A percentile compares a stretch with the other conserved stretches of the same genome.
These are phyloP conservation scores for Trichoderma sp. DNA, from an alignment of 2,329 filamentous ascomycete species.

Conservation along the genomic window DNA sequence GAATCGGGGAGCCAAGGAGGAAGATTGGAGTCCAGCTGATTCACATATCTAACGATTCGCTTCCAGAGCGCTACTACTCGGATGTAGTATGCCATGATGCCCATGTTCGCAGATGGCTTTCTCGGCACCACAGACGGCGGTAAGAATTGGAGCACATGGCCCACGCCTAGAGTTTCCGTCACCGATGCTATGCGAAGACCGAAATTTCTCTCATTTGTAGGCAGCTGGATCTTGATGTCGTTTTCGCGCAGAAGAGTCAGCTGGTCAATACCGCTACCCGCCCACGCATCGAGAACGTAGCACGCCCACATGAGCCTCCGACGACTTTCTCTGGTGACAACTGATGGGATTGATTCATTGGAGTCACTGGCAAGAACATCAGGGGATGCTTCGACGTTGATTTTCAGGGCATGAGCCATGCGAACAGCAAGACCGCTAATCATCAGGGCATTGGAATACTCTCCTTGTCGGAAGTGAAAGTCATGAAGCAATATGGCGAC, in stretches of 20 bases:
- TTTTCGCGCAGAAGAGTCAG: constrained; percentile 45
- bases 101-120: constrained; percentile 48
- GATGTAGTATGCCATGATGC: constrained; percentile 50
- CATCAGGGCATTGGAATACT: constrained; percentile 48
- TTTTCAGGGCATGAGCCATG: constrained; percentile 48
- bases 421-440: constrained; percentile 47
- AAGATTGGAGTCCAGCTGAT: constrained; percentile 45
- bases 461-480: constrained; percentile 46
- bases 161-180: constrained; percentile 47
- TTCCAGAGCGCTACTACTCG: constrained; percentile 49
- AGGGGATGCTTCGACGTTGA: constrained; percentile 44
- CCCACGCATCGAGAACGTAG: constrained; percentile 48
- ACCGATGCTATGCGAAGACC: constrained; percentile 47
- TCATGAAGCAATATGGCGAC: constrained; percentile 47
- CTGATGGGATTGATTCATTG: constrained; percentile 39
- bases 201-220: constrained; percentile 48
- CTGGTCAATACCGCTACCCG: constrained; percentile 46
- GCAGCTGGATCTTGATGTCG: constrained; percentile 49
- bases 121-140: constrained; percentile 46
- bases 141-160: constrained; percentile 47
- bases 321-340: constrained; percentile 45
- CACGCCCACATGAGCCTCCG: constrained; percentile 50
- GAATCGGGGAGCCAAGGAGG: constrained; percentile 51
- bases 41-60: constrained; percentile 49
- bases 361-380: constrained; percentile 46